A percentile compares a stretch with the other conserved stretches of the same genome.
Evolutionary conservation across 1,139 yeast genomes (phyloP).

Genomic region (Groenewaldozyma auringiensis): DNA sequence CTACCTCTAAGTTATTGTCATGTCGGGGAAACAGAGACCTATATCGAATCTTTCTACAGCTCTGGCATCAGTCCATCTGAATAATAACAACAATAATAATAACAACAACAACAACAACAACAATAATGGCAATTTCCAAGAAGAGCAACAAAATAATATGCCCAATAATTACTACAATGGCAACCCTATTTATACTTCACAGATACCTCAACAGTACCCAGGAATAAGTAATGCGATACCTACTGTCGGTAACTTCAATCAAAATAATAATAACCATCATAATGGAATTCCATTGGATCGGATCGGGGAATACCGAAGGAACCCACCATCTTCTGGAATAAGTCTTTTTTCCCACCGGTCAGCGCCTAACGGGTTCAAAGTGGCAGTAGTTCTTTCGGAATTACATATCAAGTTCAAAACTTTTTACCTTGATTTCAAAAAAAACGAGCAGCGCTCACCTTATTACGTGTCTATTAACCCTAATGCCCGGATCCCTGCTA

Average conservation of each 20-base stretch:
- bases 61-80: constrained; percentile 24
- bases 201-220: constrained; percentile 4
- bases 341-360: constrained; percentile 85
- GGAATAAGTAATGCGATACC: constrained; percentile 6
- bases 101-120: constrained; percentile 2
- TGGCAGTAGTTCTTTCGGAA: constrained; percentile 83
- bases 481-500: constrained; percentile 89
- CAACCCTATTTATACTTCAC: constrained; percentile 10
- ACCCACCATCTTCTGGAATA: constrained; percentile 76
- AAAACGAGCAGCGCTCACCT: constrained; percentile 87
- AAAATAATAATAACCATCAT: too few relatives aligned
- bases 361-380: constrained; percentile 96
- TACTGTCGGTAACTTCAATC: background rate
- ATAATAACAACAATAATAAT: constrained; percentile 11
- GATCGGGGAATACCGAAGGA: constrained; percentile 65
- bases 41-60: constrained; percentile 29
- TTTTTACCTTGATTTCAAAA: constrained; percentile 77
- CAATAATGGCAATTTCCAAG: constrained; percentile 5
- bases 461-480: constrained; percentile 89
- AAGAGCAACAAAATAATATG: constrained; percentile 3
- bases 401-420: constrained; percentile 74
- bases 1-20: too few relatives aligned
- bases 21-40: background rate
- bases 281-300: constrained; percentile 33
- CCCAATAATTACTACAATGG: constrained; percentile 11